phyloP scores from a whole-genome alignment of 2,329 filamentous ascomycete species.

The Exutisphaerella laricina region DNA sequence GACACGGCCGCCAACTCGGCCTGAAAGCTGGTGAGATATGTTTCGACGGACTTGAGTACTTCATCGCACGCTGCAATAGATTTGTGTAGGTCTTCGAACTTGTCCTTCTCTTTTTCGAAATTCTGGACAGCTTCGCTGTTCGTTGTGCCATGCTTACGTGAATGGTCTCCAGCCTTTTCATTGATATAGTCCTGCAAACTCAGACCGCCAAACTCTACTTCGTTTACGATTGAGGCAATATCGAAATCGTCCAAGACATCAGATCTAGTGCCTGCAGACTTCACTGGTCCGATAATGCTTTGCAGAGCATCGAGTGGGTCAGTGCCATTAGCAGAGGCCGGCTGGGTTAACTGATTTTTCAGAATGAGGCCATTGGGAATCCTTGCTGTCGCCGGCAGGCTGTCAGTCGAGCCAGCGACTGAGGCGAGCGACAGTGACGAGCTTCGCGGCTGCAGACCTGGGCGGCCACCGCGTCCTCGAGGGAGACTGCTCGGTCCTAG shows the following conservation, averaged over 20 bases:
- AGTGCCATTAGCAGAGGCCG: conserved; percentile 49
- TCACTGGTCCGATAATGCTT: conserved; percentile 47
- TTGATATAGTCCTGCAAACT: conserved; percentile 67
- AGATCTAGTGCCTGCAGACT: conserved; percentile 4
- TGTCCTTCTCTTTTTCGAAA: conserved; percentile 67
- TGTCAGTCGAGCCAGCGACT: conserved; percentile 69
- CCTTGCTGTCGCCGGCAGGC: conserved; percentile 61
- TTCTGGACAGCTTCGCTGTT: conserved; percentile 42
- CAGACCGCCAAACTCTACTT: conserved; percentile 73
- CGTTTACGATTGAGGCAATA: conserved; percentile 47
- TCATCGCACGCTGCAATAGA: conserved; percentile 89
- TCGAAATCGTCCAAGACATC: conserved; percentile 35
- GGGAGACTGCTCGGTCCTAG: conserved; percentile 64
- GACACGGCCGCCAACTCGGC: conserved; percentile 89
- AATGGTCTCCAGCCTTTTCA: conserved; percentile 22
- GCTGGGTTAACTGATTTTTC: conserved; percentile 51
- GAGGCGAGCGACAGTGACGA: conserved; percentile 73
- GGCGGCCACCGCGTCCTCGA: too few species aligned
- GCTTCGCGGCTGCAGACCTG: conserved; percentile 62
- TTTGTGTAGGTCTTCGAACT: conserved; percentile 82
- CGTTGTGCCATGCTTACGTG: conserved; percentile 23
- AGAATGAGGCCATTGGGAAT: conserved; percentile 63
- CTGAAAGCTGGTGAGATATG: conserved; percentile 86
- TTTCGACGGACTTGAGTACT: conserved; percentile 86
- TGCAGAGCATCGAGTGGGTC: conserved; percentile 69